Base-by-base conservation (phyloP, 495 filamentous ascomycete species). In the Xylaria bambusicola region DNA sequence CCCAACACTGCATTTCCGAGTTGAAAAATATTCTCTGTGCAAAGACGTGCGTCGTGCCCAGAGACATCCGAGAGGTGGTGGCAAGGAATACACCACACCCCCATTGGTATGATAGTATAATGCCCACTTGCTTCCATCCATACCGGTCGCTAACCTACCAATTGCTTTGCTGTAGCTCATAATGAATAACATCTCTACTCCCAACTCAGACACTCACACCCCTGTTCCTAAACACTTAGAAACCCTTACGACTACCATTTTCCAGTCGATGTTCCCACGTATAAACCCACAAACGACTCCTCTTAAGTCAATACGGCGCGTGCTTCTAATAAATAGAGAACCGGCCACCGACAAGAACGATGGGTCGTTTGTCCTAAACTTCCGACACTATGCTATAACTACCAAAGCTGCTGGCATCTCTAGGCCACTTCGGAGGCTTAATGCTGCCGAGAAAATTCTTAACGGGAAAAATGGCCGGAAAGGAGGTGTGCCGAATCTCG, bases 21-120 rank as follows among this genome's bases (percentile, higher is more conserved):
- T 99, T n/a, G 93, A 98, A 71, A 91, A 90, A 65, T 99, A 99
- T 74, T 93, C 91, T 42, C 81, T 99, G 3, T 89, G 88, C 75
- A 94, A 93, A 68, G 94, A 99, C 70, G 82, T 99, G 9, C 82
- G 85, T 67, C 88, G 84, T 61, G 85, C 90, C 26, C 79, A 90
- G 76, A 90, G 90, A 69, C 91, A 89, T 66, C 92, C 94, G 2
- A 82, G 84, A 66, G 88, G 85, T 23, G 88, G 88, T 48, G 87
- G 86, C 56, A 92, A 93, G 71, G 91, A 96, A 65, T 94, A 89
- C 68, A 78, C 85, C 47, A 89, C 84, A 24, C 83, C 93, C 2
- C 93, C 93, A 49, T 75, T 98, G 70, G 85, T 88, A 82, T 52
- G 73, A 57, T 45, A 42, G 24, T 46, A 15, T 45, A 21, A 21